A percentile compares a stretch with the other conserved stretches of the same genome.
These are phyloP conservation scores for Panicum miliaceum DNA, from an alignment of 176 grass and related monocot genomes.

Conservation along the genomic window DNA sequence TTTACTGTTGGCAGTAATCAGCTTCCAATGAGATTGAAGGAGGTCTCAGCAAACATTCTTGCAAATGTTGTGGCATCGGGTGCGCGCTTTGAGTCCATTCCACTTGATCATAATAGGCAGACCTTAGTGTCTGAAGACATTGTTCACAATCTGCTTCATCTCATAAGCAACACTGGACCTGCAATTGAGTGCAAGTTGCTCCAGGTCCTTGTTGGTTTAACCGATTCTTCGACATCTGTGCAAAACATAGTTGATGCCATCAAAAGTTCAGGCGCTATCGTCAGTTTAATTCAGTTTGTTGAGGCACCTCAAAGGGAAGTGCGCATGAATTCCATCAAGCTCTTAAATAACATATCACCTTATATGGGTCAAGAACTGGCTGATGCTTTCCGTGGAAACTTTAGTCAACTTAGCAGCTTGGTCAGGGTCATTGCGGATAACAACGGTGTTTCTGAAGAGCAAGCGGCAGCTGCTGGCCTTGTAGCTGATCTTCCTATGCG, in stretches of 20 bases:
- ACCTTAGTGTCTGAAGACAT: conserved; percentile 95
- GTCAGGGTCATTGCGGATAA: conserved; percentile 79
- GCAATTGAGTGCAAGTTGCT: conserved; percentile 99
- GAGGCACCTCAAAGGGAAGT: conserved; percentile 97
- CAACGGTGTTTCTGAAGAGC: conserved; percentile 93
- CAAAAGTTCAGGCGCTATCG: conserved; percentile 91
- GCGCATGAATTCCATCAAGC: conserved; percentile 87
- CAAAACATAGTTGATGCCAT: conserved; percentile 85
- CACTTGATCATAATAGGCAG: conserved; percentile 64
- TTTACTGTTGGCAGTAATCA: conserved; percentile 88
- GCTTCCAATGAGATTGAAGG: conserved; percentile 92
- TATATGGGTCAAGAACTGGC: conserved; percentile 87
- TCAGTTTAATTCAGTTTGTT: conserved; percentile 95
- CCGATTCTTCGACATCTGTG: conserved; percentile 72
- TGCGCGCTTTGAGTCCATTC: conserved; percentile 76
- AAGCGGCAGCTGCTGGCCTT: conserved; percentile 84
- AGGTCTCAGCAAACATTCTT: conserved; percentile 90
- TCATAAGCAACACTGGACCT: conserved; percentile 97
- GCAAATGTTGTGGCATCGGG: conserved; percentile 87
- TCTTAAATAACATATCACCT: conserved; percentile 79
- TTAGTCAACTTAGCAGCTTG: conserved; percentile 83
- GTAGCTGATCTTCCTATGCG: conserved; percentile 76
- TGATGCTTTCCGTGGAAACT: conserved; percentile 80
- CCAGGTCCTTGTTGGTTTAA: conserved; percentile 92
- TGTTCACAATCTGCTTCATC: conserved; percentile 96